Percentiles rank a stretch among this genome's conserved stretches.
phyloP scores from a whole-genome alignment of 2,329 filamentous ascomycete genomes.

The Hirsutella minnesotensis region DNA sequence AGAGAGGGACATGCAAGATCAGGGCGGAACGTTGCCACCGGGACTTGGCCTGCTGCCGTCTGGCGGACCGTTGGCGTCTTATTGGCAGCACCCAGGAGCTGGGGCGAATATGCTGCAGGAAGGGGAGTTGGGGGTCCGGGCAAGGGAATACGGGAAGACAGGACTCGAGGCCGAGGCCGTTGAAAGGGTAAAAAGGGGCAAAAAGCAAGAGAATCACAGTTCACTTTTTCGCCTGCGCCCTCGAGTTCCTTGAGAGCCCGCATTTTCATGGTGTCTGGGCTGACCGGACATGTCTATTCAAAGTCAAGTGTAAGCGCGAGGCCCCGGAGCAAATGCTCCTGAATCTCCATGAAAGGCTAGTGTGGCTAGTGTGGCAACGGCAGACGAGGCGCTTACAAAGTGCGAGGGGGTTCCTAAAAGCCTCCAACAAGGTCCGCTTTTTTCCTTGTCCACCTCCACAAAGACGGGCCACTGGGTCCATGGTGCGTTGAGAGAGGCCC shows the following conservation, averaged over 20 bases:
- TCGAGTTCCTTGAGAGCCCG: slow-evolving; percentile 1
- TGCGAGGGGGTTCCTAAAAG: not conserved
- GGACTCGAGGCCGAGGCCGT: not conserved
- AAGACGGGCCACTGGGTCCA: no score
- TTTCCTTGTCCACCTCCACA: not conserved
- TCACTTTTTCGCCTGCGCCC: not conserved
- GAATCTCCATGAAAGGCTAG: slow-evolving; percentile 4
- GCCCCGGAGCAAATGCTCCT: slow-evolving; percentile 7
- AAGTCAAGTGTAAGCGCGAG: not conserved
- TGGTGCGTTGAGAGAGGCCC: no score
- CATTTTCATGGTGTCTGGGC: slow-evolving; percentile 3
- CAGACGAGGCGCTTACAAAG: not conserved
- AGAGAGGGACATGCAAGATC: not conserved
- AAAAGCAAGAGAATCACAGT: not conserved
- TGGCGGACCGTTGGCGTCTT: not conserved
- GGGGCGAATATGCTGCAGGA: not conserved
- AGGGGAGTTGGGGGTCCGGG: not conserved
- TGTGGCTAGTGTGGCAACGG: not conserved
- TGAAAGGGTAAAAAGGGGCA: not conserved
- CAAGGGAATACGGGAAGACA: not conserved
- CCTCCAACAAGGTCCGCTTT: not conserved
- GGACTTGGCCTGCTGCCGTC: not conserved
- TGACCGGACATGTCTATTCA: slow-evolving; percentile 2
- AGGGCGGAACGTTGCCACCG: not conserved
- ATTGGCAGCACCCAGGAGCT: not conserved